These are phyloP conservation scores for Mycosphaerelloides madeirae DNA, from an alignment of 2,329 filamentous ascomycete genomes.

Conservation along the genomic window DNA sequence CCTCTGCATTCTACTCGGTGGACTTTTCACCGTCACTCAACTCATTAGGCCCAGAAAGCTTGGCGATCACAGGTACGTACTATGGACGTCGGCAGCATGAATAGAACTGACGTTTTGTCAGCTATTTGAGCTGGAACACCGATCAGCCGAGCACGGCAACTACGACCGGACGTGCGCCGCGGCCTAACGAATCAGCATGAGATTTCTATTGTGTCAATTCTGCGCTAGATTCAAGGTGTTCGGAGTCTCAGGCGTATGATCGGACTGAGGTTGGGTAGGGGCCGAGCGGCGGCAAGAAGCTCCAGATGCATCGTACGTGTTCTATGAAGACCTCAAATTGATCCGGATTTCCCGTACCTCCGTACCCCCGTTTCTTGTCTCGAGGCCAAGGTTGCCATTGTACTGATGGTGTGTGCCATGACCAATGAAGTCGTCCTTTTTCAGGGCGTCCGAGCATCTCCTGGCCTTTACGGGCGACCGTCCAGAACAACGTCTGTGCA, in stretches of 20 bases:
- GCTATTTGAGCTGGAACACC: constrained; percentile 89
- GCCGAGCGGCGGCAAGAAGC: no score
- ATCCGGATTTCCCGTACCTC: no score
- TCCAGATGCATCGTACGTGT: no score
- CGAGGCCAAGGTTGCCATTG: neutral
- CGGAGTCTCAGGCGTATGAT: constrained; percentile 8
- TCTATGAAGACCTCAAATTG: no score
- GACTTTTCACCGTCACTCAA: constrained; percentile 83
- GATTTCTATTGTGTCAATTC: constrained; percentile 19
- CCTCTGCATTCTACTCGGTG: constrained; percentile 82
- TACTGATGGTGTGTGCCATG: neutral
- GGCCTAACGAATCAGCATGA: constrained; percentile 30
- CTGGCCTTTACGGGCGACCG: constrained; percentile 2
- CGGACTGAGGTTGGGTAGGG: no score
- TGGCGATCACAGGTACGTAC: constrained; percentile 90
- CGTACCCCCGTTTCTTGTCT: no score
- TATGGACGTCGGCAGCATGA: neutral
- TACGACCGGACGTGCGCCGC: constrained; percentile 40
- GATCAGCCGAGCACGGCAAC: constrained; percentile 57
- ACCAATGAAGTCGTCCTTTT: neutral
- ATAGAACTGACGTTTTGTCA: neutral
- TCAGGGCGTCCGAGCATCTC: constrained; percentile 8
- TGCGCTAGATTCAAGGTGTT: constrained; percentile 15
- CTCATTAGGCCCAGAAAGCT: constrained; percentile 94
- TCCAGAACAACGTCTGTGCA: neutral